A percentile compares a stretch with the other conserved stretches of the same genome.
Evolutionary conservation across 768 basidiomycete genomes (phyloP).

Genomic region (Kwoniella shandongensis): DNA sequence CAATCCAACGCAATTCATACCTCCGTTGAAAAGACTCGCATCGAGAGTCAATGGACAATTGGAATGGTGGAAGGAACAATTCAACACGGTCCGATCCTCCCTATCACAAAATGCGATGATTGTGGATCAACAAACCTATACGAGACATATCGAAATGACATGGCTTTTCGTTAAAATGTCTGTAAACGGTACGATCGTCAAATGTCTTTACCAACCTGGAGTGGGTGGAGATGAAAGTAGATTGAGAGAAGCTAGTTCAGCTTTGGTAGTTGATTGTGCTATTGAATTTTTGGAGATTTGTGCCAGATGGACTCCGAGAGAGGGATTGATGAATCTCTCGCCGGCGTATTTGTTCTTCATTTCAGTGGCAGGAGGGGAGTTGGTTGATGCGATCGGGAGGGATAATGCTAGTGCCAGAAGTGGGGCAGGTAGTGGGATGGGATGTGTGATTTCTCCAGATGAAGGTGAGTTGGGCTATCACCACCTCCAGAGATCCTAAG

Average conservation of each 20-base stretch:
- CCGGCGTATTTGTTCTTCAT: constrained; percentile 25
- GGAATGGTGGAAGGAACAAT: constrained; percentile 19
- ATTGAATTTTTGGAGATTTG: constrained; percentile 20
- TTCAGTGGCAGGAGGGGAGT: constrained; percentile 10
- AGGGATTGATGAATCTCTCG: constrained; percentile 21
- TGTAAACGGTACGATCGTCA: constrained; percentile 7
- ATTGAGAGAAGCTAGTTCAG: constrained; percentile 11
- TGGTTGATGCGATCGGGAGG: constrained; percentile 1
- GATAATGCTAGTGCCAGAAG: neutral
- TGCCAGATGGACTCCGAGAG: constrained; percentile 18
- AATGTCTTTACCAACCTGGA: constrained; percentile 4
- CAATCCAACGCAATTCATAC: neutral
- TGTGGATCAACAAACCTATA: constrained; percentile 11
- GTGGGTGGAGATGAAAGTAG: constrained; percentile 6
- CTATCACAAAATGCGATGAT: constrained; percentile 11
- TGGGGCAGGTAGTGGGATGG: neutral
- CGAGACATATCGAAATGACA: constrained; percentile 13
- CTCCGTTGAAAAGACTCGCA: constrained; percentile 4
- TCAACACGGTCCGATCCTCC: constrained; percentile 7
- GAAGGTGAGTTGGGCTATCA: neutral
- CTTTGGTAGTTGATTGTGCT: constrained; percentile 18
- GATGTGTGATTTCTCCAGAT: neutral
- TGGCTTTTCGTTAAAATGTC: constrained; percentile 15
- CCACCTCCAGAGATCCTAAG: too few species aligned
- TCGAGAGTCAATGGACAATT: constrained; percentile 12